A percentile compares a stretch with the other conserved stretches of the same genome.
Evolutionary conservation across 306 rosid genomes (phyloP).

Genomic region (Vigna unguiculata): DNA sequence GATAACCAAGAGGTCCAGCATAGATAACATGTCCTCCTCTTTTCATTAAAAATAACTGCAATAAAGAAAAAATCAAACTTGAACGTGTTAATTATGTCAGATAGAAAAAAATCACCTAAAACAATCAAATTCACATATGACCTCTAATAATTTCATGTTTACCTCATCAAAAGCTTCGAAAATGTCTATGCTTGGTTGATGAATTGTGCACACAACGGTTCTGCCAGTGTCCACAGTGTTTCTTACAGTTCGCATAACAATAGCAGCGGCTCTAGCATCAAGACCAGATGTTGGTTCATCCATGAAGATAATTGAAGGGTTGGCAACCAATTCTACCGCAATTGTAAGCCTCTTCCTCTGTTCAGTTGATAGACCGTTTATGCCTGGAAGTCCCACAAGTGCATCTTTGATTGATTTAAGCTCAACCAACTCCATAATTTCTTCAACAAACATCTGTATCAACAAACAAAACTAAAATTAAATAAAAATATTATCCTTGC

Average conservation of each 20-base stretch:
- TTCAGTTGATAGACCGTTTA: conserved; percentile 58
- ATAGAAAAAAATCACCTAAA: not conserved
- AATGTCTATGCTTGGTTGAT: conserved; percentile 56
- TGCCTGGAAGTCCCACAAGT: conserved; percentile 61
- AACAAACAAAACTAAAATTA: not conserved
- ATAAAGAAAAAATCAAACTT: conserved; percentile 5
- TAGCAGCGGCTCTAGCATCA: conserved; percentile 56
- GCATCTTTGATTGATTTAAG: conserved; percentile 58
- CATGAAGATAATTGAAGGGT: conserved; percentile 57
- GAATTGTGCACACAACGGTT: conserved; percentile 55
- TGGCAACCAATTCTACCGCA: conserved; percentile 64
- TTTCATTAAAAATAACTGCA: conserved; percentile 58
- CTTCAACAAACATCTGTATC: conserved; percentile 57
- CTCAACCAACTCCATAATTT: conserved; percentile 67
- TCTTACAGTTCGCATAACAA: conserved; percentile 50
- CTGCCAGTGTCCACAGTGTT: conserved; percentile 50
- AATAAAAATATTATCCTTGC: not conserved
- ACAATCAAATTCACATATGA: not conserved
- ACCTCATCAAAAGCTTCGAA: conserved; percentile 59
- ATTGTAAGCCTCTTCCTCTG: conserved; percentile 69
- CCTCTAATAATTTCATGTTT: not conserved
- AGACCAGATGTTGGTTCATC: conserved; percentile 58
- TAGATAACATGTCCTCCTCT: conserved; percentile 64
- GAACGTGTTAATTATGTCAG: not conserved
- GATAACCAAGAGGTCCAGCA: conserved; percentile 59